Evolutionary conservation across 345 rosid genomes (phyloP).

Genomic region (Orychophragmus violaceus): DNA sequence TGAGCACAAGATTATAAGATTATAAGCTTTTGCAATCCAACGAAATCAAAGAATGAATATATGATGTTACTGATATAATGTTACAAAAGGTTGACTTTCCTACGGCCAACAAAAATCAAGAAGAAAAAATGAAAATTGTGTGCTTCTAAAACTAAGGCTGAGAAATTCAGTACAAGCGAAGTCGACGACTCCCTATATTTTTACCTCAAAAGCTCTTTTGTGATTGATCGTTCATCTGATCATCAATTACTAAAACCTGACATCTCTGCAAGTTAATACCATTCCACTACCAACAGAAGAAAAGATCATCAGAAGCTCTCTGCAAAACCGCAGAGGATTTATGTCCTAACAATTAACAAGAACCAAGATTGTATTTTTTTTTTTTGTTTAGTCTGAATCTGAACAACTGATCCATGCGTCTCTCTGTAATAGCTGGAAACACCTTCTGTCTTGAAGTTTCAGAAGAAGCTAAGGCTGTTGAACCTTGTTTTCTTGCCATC

Average conservation of each 20-base stretch:
- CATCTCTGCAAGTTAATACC: background rate
- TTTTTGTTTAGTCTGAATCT: constrained; percentile 42
- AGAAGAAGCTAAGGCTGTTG: constrained; percentile 41
- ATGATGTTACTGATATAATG: background rate
- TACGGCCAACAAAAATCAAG: background rate
- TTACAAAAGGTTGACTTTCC: too few relatives aligned
- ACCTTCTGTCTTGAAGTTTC: too few relatives aligned
- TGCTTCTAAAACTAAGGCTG: constrained; percentile 13
- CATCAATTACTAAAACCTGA: constrained; percentile 14
- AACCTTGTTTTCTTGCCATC: constrained; percentile 45
- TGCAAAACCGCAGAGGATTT: constrained; percentile 11
- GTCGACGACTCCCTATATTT: background rate
- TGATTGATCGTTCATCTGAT: background rate
- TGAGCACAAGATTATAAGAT: too few relatives aligned
- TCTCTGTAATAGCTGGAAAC: too few relatives aligned
- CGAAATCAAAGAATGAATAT: background rate
- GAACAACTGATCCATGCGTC: constrained; percentile 47
- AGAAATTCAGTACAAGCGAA: background rate
- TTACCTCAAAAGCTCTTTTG: background rate
- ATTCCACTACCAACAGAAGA: background rate
- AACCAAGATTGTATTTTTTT: background rate
- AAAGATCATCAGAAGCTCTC: constrained; percentile 3
- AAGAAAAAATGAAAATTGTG: background rate
- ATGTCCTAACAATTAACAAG: constrained; percentile 1
- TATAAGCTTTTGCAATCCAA: too few relatives aligned